phyloP scores from a whole-genome alignment of 192 early-diverging fungal genomes.

The Mortierella alpina region DNA sequence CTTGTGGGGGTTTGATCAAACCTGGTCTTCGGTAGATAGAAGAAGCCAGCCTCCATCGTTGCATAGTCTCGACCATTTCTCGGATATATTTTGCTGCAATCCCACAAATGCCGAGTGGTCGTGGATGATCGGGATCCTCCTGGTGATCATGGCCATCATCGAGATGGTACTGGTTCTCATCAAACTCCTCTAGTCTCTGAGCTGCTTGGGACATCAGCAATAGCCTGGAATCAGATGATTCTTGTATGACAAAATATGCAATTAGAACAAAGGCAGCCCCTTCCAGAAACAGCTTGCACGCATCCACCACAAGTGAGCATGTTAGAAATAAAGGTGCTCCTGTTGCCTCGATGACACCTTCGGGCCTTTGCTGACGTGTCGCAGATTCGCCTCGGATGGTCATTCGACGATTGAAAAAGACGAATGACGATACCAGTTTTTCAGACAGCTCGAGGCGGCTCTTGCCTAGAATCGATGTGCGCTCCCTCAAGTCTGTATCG shows the following conservation, averaged over 20 bases:
- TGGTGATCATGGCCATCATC: background rate
- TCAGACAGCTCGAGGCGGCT: slow-evolving; percentile 21
- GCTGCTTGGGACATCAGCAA: slow-evolving; percentile 31
- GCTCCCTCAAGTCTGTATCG: slow-evolving; percentile 2
- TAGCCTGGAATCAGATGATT: slow-evolving; percentile 4
- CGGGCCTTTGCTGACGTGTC: background rate
- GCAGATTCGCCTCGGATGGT: background rate
- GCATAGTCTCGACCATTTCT: slow-evolving; percentile 17
- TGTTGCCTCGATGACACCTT: slow-evolving; percentile 15
- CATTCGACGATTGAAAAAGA: slow-evolving; percentile 28
- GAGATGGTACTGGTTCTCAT: slow-evolving; percentile 9
- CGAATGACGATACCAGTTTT: slow-evolving; percentile 16
- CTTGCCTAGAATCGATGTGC: background rate
- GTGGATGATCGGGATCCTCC: background rate
- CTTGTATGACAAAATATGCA: slow-evolving; percentile 12
- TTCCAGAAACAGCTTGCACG: slow-evolving; percentile 28
- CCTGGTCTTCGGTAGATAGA: slow-evolving; percentile 20
- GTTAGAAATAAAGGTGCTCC: slow-evolving; percentile 32
- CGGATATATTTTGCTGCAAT: slow-evolving; percentile 10
- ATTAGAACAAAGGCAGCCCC: slow-evolving; percentile 30
- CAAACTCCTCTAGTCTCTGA: slow-evolving; percentile 34
- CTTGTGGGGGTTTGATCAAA: background rate
- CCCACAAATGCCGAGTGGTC: slow-evolving; percentile 8
- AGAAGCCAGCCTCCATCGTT: slow-evolving; percentile 19
- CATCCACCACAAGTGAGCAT: slow-evolving; percentile 24